phyloP scores from a whole-genome alignment of 352 stramenopile genomes.

The Pythium periplocum region DNA sequence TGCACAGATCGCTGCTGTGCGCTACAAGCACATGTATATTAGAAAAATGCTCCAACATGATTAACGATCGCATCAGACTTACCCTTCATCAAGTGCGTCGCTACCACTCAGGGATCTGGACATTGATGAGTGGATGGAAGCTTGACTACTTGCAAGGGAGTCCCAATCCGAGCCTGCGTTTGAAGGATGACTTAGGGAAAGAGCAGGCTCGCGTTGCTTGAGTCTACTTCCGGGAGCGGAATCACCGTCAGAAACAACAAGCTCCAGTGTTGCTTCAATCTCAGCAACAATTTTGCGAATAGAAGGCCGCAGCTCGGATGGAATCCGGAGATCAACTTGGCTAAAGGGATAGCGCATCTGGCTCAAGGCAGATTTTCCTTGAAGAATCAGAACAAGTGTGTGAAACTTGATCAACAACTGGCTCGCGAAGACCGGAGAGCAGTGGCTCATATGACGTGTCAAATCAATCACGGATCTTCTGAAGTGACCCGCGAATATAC shows the following conservation, averaged over 20 bases:
- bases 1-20: not conserved
- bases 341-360: slow-evolving; percentile 7
- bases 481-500: slow-evolving; percentile 42
- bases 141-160: too few species aligned
- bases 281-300: slow-evolving; percentile 46
- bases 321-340: slow-evolving; percentile 40
- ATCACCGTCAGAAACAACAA: slow-evolving; percentile 16
- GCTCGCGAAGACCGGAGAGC: slow-evolving; percentile 20
- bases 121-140: too few species aligned
- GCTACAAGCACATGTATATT: not conserved
- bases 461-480: slow-evolving; percentile 35
- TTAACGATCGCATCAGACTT: not conserved
- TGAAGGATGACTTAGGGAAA: too few species aligned
- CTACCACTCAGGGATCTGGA: too few species aligned
- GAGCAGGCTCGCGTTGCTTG: too few species aligned
- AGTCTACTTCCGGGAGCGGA: not conserved
- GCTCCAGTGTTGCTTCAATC: slow-evolving; percentile 27
- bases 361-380: slow-evolving; percentile 33
- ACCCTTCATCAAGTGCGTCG: slow-evolving; percentile 3
- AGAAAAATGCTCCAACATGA: not conserved
- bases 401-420: slow-evolving; percentile 37
- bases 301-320: slow-evolving; percentile 46
- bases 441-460: slow-evolving; percentile 26
- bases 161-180: too few species aligned
- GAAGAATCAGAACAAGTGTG: slow-evolving; percentile 59